Evolutionary conservation across 495 filamentous ascomycete genomes (phyloP).

Genomic region (Penicillium cosmopolitanum): DNA sequence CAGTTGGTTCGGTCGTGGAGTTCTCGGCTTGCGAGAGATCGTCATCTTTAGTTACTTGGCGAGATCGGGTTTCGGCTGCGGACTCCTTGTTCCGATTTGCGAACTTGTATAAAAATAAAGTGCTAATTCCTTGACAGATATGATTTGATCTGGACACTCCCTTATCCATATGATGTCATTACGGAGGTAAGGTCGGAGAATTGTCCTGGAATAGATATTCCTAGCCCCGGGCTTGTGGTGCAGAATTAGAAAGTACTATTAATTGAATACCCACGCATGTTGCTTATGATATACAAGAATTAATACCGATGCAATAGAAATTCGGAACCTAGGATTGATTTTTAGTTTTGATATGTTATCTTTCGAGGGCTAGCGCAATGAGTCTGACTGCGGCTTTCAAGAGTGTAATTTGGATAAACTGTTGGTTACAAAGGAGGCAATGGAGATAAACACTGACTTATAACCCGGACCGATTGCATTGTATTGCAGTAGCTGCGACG

Average conservation of each 20-base stretch:
- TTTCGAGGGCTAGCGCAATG: too few species aligned
- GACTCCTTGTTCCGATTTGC: background rate
- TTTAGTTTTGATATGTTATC: too few species aligned
- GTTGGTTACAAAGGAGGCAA: too few species aligned
- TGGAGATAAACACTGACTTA: too few species aligned
- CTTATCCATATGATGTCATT: constrained; percentile 42
- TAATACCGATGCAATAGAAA: too few species aligned
- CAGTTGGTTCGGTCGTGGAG: background rate
- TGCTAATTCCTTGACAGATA: constrained; percentile 22
- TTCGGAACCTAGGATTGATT: too few species aligned
- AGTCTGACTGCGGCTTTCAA: too few species aligned
- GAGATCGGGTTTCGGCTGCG: background rate
- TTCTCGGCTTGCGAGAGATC: background rate
- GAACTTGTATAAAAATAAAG: background rate
- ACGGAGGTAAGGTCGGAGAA: constrained; percentile 40
- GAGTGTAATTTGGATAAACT: too few species aligned
- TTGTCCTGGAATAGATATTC: constrained; percentile 48
- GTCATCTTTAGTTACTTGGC: background rate
- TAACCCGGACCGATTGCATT: background rate
- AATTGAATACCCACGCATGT: too few species aligned
- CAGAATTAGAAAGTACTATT: constrained; percentile 14
- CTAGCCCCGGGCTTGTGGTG: constrained; percentile 14
- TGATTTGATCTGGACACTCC: constrained; percentile 55
- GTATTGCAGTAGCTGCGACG: background rate
- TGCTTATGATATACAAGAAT: too few species aligned